phyloP scores from a whole-genome alignment of 192 early-diverging fungal genomes.

The Mortierella antarctica region DNA sequence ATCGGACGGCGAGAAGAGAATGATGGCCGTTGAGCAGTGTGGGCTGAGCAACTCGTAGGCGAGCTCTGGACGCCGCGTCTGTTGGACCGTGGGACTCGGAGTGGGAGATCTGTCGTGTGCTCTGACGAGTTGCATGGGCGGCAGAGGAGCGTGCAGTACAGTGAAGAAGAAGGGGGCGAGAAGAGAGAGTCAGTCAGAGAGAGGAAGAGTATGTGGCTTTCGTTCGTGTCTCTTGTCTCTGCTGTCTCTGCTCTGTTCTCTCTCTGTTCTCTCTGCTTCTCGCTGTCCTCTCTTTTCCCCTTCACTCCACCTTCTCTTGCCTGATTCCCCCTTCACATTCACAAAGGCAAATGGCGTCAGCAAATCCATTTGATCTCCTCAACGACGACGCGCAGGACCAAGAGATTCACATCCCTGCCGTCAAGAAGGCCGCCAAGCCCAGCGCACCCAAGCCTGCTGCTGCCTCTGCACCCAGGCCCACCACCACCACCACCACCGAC shows the following conservation, averaged over 20 bases:
- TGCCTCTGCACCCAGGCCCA: constrained; percentile 2
- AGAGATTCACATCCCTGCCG: constrained; percentile 51
- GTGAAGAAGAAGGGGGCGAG: not conserved
- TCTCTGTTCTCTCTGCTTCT: not conserved
- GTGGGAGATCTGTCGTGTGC: no score
- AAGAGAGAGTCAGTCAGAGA: not conserved
- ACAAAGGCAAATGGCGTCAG: constrained; percentile 53
- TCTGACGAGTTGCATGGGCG: no score
- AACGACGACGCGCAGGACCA: constrained; percentile 67
- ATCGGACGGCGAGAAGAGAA: no score
- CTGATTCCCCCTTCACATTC: not conserved
- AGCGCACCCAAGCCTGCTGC: constrained; percentile 28
- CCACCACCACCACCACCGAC: constrained; percentile 15
- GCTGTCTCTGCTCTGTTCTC: not conserved
- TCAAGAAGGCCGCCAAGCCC: constrained; percentile 51
- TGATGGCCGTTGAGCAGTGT: no score
- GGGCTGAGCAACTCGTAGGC: no score
- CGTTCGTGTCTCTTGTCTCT: not conserved
- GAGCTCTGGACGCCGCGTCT: no score
- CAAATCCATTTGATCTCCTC: constrained; percentile 77
- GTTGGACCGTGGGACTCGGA: no score
- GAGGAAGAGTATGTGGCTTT: no score
- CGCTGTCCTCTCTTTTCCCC: not conserved
- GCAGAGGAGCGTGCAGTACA: no score
- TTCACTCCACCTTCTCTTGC: not conserved